phyloP scores from a whole-genome alignment of 306 rosid species.

The Cicer cuneatum region DNA sequence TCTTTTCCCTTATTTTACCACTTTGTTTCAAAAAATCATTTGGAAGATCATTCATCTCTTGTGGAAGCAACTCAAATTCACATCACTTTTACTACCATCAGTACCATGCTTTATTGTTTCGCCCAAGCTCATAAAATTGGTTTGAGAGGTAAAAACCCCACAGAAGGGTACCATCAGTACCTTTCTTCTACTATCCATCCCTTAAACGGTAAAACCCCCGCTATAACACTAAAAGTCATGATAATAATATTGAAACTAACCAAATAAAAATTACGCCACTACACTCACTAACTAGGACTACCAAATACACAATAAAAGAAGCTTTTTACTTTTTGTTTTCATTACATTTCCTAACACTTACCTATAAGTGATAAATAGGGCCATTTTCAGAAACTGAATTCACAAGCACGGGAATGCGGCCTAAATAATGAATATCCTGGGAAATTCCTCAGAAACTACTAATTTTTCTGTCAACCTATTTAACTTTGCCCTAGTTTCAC shows the following conservation, averaged over 20 bases:
- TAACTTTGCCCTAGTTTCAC: constrained; percentile 39
- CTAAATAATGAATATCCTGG: constrained; percentile 52
- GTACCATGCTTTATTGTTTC: too few relatives aligned
- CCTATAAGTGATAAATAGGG: constrained; percentile 20
- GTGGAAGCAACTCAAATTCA: too few relatives aligned
- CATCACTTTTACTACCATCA: too few relatives aligned
- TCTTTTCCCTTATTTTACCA: too few relatives aligned
- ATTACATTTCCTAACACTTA: constrained; percentile 40
- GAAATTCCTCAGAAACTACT: constrained; percentile 38
- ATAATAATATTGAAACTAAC: too few relatives aligned
- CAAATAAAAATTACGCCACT: not conserved
- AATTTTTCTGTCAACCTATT: constrained; percentile 39
- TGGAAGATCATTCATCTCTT: too few relatives aligned
- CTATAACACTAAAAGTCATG: not conserved
- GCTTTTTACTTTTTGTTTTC: constrained; percentile 25
- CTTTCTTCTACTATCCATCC: not conserved
- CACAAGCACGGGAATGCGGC: constrained; percentile 54
- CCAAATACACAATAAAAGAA: not conserved
- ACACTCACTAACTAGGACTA: not conserved
- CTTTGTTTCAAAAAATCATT: too few relatives aligned
- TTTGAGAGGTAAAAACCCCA: too few relatives aligned
- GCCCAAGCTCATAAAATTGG: too few relatives aligned
- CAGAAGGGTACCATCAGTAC: too few relatives aligned
- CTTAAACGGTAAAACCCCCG: not conserved
- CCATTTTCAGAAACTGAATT: constrained; percentile 17